These are phyloP conservation scores for Myrica gale DNA, from an alignment of 306 rosid genomes.

Conservation along the genomic window DNA sequence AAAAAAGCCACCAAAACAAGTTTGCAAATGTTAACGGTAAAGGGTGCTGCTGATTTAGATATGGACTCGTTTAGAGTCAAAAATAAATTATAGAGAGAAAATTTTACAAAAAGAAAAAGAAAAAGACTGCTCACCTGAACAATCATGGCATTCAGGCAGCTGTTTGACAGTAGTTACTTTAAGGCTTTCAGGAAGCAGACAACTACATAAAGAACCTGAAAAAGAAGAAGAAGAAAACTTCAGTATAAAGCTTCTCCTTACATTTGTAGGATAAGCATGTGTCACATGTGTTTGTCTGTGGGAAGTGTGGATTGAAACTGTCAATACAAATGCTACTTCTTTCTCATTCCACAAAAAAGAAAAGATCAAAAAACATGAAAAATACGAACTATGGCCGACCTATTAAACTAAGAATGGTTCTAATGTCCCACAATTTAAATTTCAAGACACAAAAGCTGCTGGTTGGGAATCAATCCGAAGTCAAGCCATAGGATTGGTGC, in stretches of 20 bases:
- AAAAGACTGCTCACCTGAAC: slow-evolving; percentile 53
- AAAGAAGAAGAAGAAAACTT: slow-evolving; percentile 34
- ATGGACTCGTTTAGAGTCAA: slow-evolving; percentile 15
- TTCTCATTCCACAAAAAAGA: neutral
- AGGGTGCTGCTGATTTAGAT: neutral
- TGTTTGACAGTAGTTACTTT: slow-evolving; percentile 77
- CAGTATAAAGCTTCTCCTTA: slow-evolving; percentile 13
- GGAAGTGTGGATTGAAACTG: neutral
- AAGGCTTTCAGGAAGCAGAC: slow-evolving; percentile 94
- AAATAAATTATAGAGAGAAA: neutral
- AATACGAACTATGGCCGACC: neutral
- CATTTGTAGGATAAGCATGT: slow-evolving; percentile 12
- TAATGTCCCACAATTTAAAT: no score
- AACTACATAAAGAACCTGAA: slow-evolving; percentile 87
- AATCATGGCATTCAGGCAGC: slow-evolving; percentile 69
- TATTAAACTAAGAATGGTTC: neutral
- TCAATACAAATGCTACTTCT: neutral
- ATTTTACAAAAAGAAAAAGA: neutral
- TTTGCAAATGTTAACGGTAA: slow-evolving; percentile 26
- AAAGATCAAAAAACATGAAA: neutral
- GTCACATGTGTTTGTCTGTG: neutral
- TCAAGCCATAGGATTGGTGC: neutral
- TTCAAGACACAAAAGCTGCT: neutral
- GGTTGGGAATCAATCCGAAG: neutral
- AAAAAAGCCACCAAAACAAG: slow-evolving; percentile 11